Base-by-base conservation (phyloP, 2,329 filamentous ascomycete species). In the Cladophialophora bantiana region DNA sequence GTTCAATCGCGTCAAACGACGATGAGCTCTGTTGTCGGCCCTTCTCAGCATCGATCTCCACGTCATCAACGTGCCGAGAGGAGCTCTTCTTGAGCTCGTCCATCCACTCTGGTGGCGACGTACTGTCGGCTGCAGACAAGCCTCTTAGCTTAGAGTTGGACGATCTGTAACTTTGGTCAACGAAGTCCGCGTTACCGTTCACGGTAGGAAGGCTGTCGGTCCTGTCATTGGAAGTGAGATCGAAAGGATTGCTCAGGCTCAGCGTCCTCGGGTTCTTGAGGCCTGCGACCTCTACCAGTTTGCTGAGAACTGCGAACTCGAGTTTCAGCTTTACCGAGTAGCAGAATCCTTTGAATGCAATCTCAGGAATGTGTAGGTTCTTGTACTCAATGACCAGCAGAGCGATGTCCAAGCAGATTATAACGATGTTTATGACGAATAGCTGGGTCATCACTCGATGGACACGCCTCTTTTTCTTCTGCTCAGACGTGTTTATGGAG, bases 271-370 rank as follows among this genome's bases (percentile, higher is more conserved):
- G 18, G 55, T 42, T 54, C 40, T 53, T 58, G 38, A 64, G 31
- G 42, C 61, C 40, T 2, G 61, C 53, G 4, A 58, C 52, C 42
- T 76, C 65, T 50, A 82, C 77, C 18, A 82, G 71, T 72, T 82
- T 80, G 31, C 79, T 79, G 7, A 83, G 76, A n/a, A 83, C 80
- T 18, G 80, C 80, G 69, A 83, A 82, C 70, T 83, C 81, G 26
- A 83, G 78, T 66, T 83, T 83, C 61, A 83, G 68, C 70, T 83
- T 83, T 74, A 83, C 76, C 74, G 80, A 82, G 74, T 83, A 83
- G 62, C 83, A 74, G 57, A 79, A 77, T 35, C 78, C 79, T 70
- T 83, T 83, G 67, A 83, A 73, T 68, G 79, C 81, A 40, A 80
- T 80, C 68, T 83, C 80, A 72, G 81, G 78, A 65, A 80, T 77